Conservation (phyloP, 441 rosid species). For the Breynia disticha region DNA sequence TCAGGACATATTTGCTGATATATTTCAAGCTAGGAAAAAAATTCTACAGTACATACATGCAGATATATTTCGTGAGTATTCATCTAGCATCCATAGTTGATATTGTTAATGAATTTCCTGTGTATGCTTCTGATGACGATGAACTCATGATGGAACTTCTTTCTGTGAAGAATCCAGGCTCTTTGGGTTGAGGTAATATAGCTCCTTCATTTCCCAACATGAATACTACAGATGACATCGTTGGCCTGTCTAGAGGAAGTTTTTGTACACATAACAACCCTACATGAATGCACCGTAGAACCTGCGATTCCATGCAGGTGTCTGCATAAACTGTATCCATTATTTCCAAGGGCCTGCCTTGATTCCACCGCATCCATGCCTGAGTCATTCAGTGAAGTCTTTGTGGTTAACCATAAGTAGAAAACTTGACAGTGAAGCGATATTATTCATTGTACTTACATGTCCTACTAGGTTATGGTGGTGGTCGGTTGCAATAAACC, state of each 20-base stretch:
- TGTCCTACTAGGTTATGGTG: constrained; percentile 28
- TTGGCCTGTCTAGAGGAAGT: background rate
- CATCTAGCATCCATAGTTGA: background rate
- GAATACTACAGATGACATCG: background rate
- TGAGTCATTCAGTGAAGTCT: background rate
- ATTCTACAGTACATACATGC: too few species aligned
- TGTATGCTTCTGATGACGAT: background rate
- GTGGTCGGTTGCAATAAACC: constrained; percentile 24
- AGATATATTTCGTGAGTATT: too few species aligned
- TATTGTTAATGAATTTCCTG: background rate
- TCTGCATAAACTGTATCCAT: background rate
- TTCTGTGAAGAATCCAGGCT: background rate
- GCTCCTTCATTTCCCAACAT: background rate
- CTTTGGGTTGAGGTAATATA: background rate
- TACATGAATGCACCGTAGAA: background rate
- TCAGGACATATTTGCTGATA: too few species aligned
- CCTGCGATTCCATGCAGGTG: background rate
- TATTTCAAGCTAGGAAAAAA: too few species aligned
- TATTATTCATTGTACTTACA: background rate
- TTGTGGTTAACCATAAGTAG: background rate
- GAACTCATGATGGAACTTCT: background rate
- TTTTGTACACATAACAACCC: background rate
- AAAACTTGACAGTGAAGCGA: background rate
- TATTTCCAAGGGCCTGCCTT: background rate
- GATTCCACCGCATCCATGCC: constrained; percentile 4